Base-by-base conservation (phyloP, 129 eudicot genomes). In the Escallonia rubra region DNA sequence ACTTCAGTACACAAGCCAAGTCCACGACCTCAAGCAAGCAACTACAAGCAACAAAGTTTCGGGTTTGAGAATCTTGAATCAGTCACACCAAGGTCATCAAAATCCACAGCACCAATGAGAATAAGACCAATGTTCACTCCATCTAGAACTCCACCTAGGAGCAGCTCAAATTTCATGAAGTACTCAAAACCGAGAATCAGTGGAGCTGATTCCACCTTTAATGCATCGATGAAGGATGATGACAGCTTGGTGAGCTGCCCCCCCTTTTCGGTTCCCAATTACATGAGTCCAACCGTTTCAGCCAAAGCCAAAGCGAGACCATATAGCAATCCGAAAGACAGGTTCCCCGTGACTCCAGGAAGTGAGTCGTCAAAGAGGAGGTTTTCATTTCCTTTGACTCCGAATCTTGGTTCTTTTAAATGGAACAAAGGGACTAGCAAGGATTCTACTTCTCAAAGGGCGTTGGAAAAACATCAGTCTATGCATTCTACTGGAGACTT, bases 221-320 rank as follows among this genome's bases (percentile, higher is more conserved):
- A 70, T 50, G 16, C 53, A 13, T 80, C 87, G 9, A 38, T 91
- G 75, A 91, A 68, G 58, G 97, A 91, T 13, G 90, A 88, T 42
- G 99, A 93, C 63, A 93, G 99, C 80, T 81, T 93, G 60, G 85
- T 77, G 72, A 93, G 99, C 80, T 93, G 99, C 69, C 99, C 96
- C 1, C 95, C 96, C 0, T 89, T 93, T 76, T 94, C 96, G 3
- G 97, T 75, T 40, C 99, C 99, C n/a, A 85, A 80, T 44, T 94
- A 94, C 80, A 94, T 94, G 99, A 53, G 79, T 12, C 96, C 96
- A 0, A 94, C 99, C 0, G 87, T 71, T 8, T 94, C 99, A n/a
- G 96, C 99, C 1, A 86, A 84, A 70, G 99, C 99, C 12, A 93
- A 93, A 78, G 84, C 64, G 8, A 79, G 91, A 69, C 76, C 88